Percentiles rank a stretch among this genome's conserved stretches.
Evolutionary conservation across 768 basidiomycete genomes (phyloP).

Genomic region (Boletus huronensis): DNA sequence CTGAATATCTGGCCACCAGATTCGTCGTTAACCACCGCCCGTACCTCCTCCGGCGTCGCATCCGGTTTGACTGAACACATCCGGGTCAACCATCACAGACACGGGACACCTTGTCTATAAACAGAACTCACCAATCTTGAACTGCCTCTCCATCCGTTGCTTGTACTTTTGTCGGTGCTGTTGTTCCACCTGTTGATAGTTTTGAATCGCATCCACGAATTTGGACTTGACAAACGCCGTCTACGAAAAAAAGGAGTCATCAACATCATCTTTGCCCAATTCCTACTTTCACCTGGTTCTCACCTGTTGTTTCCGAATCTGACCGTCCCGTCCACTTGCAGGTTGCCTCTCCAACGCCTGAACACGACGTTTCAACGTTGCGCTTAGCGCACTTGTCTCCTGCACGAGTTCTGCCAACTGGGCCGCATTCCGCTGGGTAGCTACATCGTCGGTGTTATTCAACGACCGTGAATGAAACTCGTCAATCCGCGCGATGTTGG

Average conservation of each 20-base stretch:
- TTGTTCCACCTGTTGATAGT: constrained; percentile 79
- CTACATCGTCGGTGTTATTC: constrained; percentile 70
- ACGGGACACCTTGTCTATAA: not conserved
- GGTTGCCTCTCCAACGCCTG: constrained; percentile 68
- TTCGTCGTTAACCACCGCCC: constrained; percentile 82
- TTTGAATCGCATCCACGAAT: constrained; percentile 83
- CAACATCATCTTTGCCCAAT: constrained; percentile 6
- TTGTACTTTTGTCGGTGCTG: constrained; percentile 76
- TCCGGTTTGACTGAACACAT: constrained; percentile 75
- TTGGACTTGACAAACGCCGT: constrained; percentile 65
- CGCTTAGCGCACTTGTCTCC: constrained; percentile 69
- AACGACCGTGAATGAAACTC: constrained; percentile 74
- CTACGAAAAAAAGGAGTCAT: constrained; percentile 32
- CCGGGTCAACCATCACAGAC: not conserved
- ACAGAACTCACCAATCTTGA: constrained; percentile 66
- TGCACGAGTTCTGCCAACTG: constrained; percentile 67
- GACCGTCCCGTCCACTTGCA: constrained; percentile 59
- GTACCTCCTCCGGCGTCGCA: constrained; percentile 85
- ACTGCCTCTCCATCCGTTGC: constrained; percentile 80
- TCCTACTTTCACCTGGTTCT: not conserved
- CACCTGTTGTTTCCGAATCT: constrained; percentile 78
- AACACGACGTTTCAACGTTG: constrained; percentile 66
- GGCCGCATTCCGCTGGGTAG: constrained; percentile 54
- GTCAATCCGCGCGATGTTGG: constrained; percentile 63
- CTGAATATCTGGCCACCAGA: constrained; percentile 84